These are phyloP conservation scores for Tephrocybe sp. DNA, from an alignment of 768 basidiomycete species.

Conservation along the genomic window DNA sequence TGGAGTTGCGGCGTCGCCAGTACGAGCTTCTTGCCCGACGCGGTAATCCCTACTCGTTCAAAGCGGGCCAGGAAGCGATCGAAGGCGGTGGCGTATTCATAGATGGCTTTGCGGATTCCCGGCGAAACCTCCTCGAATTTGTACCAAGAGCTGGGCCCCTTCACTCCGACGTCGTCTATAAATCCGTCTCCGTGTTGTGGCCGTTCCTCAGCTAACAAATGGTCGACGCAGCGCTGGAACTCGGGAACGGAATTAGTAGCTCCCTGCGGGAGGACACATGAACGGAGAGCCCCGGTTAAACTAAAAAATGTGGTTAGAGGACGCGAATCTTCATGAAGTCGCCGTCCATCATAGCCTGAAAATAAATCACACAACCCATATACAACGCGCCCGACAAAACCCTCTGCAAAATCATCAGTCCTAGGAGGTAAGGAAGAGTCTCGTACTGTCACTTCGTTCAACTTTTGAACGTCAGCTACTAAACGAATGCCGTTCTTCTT, in stretches of 20 bases:
- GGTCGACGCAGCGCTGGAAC: conserved; percentile 24
- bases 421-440: conserved; percentile 2
- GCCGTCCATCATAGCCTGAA: conserved; percentile 11
- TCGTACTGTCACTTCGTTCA: background rate
- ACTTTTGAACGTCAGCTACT: background rate
- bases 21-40: conserved; percentile 28
- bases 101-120: conserved; percentile 24
- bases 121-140: conserved; percentile 11
- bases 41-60: conserved; percentile 26
- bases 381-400: background rate
- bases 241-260: conserved; percentile 32
- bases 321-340: conserved; percentile 21
- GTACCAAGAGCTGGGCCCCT: conserved; percentile 17
- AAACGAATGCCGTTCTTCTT: background rate
- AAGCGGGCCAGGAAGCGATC: conserved; percentile 22
- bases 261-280: conserved; percentile 36
- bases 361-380: conserved; percentile 11
- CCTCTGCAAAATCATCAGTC: conserved; percentile 12
- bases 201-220: conserved; percentile 16
- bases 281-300: conserved; percentile 21
- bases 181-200: conserved; percentile 14
- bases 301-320: conserved; percentile 32
- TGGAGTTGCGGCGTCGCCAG: conserved; percentile 16
- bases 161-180: conserved; percentile 19
- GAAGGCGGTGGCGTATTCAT: conserved; percentile 18